Evolutionary conservation across 2,329 filamentous ascomycete genomes (phyloP).

Genomic region (Colletotrichum zoysiae): DNA sequence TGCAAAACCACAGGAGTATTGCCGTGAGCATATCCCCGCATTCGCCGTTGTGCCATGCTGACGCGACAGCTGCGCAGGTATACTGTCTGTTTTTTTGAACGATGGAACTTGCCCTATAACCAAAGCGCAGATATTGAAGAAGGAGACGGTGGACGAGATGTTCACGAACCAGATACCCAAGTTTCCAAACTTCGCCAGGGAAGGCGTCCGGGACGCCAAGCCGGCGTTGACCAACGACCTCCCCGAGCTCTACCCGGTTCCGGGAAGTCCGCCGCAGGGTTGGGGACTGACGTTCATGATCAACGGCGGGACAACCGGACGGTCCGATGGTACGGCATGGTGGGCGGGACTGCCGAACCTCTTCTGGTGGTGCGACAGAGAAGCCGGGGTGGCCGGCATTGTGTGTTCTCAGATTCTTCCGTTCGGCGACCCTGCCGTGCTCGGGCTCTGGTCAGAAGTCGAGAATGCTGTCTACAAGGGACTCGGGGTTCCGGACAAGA

Average conservation of each 20-base stretch:
- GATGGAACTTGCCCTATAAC: slow-evolving; percentile 71
- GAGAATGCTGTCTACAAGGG: slow-evolving; percentile 55
- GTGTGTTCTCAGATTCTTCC: slow-evolving; percentile 64
- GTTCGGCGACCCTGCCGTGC: slow-evolving; percentile 58
- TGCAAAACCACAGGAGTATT: slow-evolving; percentile 70
- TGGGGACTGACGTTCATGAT: slow-evolving; percentile 73
- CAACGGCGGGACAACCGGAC: slow-evolving; percentile 62
- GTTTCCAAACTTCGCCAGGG: slow-evolving; percentile 65
- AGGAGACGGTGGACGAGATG: slow-evolving; percentile 72
- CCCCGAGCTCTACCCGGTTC: slow-evolving; percentile 61
- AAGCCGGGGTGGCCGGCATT: slow-evolving; percentile 68
- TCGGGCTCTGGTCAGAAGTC: slow-evolving; percentile 55
- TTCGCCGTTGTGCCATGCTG: no score
- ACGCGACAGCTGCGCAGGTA: slow-evolving; percentile 53
- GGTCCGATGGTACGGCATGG: slow-evolving; percentile 62
- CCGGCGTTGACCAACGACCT: slow-evolving; percentile 61
- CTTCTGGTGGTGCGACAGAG: slow-evolving; percentile 74
- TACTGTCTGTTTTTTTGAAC: slow-evolving; percentile 74
- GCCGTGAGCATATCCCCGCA: slow-evolving; percentile 55
- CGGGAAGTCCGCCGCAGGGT: slow-evolving; percentile 66
- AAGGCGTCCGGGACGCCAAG: slow-evolving; percentile 60
- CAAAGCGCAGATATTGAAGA: slow-evolving; percentile 64
- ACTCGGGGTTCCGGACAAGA: not conserved
- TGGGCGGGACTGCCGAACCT: slow-evolving; percentile 73
- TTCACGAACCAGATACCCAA: slow-evolving; percentile 72